phyloP scores from a whole-genome alignment of 148 eudicot species.

The Tetragonia tetragonoides region DNA sequence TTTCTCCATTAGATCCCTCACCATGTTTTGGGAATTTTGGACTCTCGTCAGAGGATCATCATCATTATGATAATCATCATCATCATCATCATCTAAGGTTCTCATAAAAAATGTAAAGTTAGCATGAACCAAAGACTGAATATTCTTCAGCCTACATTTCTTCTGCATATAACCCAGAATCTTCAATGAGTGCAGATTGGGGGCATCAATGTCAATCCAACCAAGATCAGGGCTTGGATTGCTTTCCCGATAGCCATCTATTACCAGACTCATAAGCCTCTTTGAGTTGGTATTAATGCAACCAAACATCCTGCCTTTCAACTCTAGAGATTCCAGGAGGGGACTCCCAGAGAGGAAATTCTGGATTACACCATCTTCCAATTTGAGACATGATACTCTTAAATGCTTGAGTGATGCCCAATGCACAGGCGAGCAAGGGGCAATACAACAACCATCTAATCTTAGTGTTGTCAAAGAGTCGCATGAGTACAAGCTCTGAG shows the following conservation, averaged over 20 bases:
- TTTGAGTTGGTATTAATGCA: neutral
- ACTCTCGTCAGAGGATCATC: neutral
- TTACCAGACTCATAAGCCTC: constrained; percentile 2
- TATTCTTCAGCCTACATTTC: neutral
- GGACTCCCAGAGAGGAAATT: constrained; percentile 17
- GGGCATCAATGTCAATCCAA: constrained; percentile 5
- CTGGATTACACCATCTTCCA: constrained; percentile 2
- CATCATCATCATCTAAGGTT: neutral
- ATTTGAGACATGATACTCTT: neutral
- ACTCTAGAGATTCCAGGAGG: neutral
- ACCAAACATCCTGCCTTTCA: neutral
- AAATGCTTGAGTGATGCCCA: constrained; percentile 21
- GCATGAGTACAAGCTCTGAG: constrained; percentile 7
- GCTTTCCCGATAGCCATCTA: neutral
- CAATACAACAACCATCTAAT: neutral
- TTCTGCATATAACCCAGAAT: constrained; percentile 8
- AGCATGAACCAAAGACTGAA: constrained; percentile 15
- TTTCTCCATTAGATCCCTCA: neutral
- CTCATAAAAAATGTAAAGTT: neutral
- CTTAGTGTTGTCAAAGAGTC: constrained; percentile 13
- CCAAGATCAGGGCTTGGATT: neutral
- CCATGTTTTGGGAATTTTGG: neutral
- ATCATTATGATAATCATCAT: neutral
- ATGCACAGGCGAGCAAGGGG: neutral
- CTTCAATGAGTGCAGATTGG: constrained; percentile 3